Evolutionary conservation across 345 rosid species (phyloP), one percentile per base, ranked within the genome.

Genomic region (Nasturtium officinale): DNA sequence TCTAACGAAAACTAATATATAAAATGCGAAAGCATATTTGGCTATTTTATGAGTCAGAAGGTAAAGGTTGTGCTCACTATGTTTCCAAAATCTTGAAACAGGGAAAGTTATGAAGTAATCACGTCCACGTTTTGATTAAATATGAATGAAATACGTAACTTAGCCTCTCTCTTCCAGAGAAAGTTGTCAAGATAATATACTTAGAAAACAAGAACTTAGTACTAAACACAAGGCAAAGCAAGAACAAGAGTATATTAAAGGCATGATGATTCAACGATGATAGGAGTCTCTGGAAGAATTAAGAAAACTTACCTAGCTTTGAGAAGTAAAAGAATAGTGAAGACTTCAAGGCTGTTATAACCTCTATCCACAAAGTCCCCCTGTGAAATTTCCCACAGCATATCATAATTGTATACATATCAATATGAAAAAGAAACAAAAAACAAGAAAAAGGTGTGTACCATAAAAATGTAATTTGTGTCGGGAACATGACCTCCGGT

Each of bases 401-500:
- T 2, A 42, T 61, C 20, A 72, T 4, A 8, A 63, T 20, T 47
- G 21, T 25, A 59, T 25, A 5, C 64, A 53, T 60, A 25, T 50
- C 9, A 3, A 53, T 6, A 20, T 16, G 12, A 42, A 4, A 32
- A 2, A 26, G 8, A 54, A 1, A 10, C 11, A 11, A 57, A 17
- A 18, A 23, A 5, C 10, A 42, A 5, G 11, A 5, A 40, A 59
- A 29, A 16, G 9, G 30, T 15, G 0, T 1, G 55, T 89, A 92
- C 98, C 98, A 90, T 96, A 81, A 96, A 96, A 32, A 96, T 96
- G 86, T 96, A 96, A 67, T 96, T 96, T 1, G 98, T 96, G 78
- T 96, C 97, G 5, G 98, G 99, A 13, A 95, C 97, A 78, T 92
- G 96, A 70, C 97, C 99, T 15, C 97, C 98, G 11, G 99, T 92